Evolutionary conservation across 805 yeast species (phyloP).

Genomic region (Tetrapisispora arboricola): DNA sequence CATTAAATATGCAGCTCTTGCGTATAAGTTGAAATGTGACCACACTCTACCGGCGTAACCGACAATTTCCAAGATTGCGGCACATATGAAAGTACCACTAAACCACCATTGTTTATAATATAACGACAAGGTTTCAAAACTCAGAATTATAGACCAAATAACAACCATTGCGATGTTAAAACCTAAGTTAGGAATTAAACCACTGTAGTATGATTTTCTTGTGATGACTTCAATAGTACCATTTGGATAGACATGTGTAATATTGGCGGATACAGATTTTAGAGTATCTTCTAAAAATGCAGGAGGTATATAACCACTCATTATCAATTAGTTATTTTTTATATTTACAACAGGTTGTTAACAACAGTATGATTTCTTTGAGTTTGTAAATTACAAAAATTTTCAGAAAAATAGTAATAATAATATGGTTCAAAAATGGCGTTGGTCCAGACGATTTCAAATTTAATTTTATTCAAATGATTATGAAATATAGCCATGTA

Average conservation of each 20-base stretch:
- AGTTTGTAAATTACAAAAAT: no score
- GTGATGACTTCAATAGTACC: constrained; percentile 1
- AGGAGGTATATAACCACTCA: constrained; percentile 1
- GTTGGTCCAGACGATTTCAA: no score
- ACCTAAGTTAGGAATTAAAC: constrained; percentile 40
- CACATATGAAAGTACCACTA: constrained; percentile 44
- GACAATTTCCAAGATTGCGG: constrained; percentile 48
- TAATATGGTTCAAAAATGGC: no score
- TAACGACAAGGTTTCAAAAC: constrained; percentile 36
- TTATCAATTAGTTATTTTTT: neutral
- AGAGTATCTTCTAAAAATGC: neutral
- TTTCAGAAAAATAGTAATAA: no score
- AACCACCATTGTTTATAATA: constrained; percentile 58
- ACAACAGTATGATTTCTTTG: no score
- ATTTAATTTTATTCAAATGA: no score
- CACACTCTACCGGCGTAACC: constrained; percentile 59
- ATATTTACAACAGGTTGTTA: no score
- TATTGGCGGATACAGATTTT: neutral
- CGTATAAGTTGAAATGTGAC: constrained; percentile 31
- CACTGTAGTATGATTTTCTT: constrained; percentile 25
- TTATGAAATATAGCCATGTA: no score
- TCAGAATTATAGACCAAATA: constrained; percentile 41
- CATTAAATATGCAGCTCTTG: constrained; percentile 39
- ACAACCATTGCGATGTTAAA: constrained; percentile 52
- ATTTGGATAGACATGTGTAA: constrained; percentile 2